These are phyloP conservation scores for Aureobasidium melanogenum DNA, from an alignment of 2,329 filamentous ascomycete genomes.

Conservation along the genomic window DNA sequence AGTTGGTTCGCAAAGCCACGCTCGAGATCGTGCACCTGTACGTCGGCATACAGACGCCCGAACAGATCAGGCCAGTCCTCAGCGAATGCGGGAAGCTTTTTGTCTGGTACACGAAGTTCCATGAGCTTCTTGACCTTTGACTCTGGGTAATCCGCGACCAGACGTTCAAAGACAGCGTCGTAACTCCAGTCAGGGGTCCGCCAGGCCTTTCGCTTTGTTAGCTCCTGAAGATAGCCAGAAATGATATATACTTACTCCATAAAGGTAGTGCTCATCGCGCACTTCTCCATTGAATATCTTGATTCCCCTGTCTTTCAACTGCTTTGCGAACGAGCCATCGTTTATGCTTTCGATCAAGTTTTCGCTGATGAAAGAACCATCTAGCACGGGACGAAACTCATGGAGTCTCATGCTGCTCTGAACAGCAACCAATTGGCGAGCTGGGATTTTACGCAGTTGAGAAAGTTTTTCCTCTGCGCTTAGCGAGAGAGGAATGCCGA, in stretches of 20 bases:
- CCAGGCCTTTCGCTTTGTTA: conserved; percentile 27
- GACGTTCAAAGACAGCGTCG: conserved; percentile 34
- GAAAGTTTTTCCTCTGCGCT: conserved; percentile 36
- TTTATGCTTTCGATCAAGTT: conserved; percentile 39
- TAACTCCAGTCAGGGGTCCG: conserved; percentile 35
- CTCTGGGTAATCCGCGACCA: conserved; percentile 45
- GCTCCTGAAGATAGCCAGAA: background rate
- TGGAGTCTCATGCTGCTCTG: conserved; percentile 37
- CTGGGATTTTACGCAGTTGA: conserved; percentile 33
- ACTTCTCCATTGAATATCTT: conserved; percentile 48
- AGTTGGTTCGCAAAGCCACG: conserved; percentile 43
- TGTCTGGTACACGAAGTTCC: conserved; percentile 12
- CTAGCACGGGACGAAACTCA: conserved; percentile 47
- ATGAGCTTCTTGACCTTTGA: conserved; percentile 36
- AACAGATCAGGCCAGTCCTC: conserved; percentile 44
- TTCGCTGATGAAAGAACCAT: conserved; percentile 38
- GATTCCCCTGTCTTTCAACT: conserved; percentile 37
- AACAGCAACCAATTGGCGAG: conserved; percentile 34
- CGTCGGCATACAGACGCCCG: conserved; percentile 47
- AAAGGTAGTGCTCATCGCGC: conserved; percentile 44
- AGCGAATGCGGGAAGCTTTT: conserved; percentile 30
- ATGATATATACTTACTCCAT: conserved; percentile 25
- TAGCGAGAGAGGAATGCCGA: conserved; percentile 36
- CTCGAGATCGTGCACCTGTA: conserved; percentile 46
- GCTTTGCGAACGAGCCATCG: conserved; percentile 38